Evolutionary conservation across 1,284 basidiomycete species (phyloP).

Genomic region (Trametes versicolor): DNA sequence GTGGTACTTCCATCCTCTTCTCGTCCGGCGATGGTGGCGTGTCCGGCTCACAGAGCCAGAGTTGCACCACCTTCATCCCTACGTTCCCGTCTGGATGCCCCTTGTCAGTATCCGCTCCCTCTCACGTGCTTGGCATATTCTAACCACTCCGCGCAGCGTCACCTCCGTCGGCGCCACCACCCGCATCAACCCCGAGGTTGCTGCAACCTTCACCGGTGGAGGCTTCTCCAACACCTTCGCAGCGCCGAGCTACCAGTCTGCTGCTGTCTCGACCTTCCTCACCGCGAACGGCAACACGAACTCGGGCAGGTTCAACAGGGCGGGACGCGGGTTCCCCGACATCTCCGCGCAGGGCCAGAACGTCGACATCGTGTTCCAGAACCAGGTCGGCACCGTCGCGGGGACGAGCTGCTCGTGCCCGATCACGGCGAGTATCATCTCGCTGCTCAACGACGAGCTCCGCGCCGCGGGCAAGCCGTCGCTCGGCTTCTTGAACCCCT

Average conservation of each 20-base stretch:
- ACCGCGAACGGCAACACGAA: slow-evolving; percentile 41
- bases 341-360: slow-evolving; percentile 44
- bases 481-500: slow-evolving; percentile 62
- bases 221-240: slow-evolving; percentile 61
- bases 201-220: slow-evolving; percentile 53
- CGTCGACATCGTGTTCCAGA: slow-evolving; percentile 43
- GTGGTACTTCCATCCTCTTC: slow-evolving; percentile 71
- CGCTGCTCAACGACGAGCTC: slow-evolving; percentile 64
- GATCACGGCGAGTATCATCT: slow-evolving; percentile 60
- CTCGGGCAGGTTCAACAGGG: slow-evolving; percentile 43
- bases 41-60: slow-evolving; percentile 65
- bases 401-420: slow-evolving; percentile 62
- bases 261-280: slow-evolving; percentile 48
- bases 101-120: slow-evolving; percentile 51
- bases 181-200: slow-evolving; percentile 59
- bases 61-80: slow-evolving; percentile 66
- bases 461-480: slow-evolving; percentile 51
- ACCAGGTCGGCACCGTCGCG: slow-evolving; percentile 55
- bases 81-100: slow-evolving; percentile 72
- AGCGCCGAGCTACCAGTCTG: slow-evolving; percentile 51
- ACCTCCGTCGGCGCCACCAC: slow-evolving; percentile 71
- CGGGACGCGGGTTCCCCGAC: slow-evolving; percentile 49
- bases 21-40: slow-evolving; percentile 76
- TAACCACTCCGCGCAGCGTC: slow-evolving; percentile 52
- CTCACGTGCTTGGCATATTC: neutral